phyloP scores from a whole-genome alignment of 208 protist genomes.

The Leptomonas seymouri region DNA sequence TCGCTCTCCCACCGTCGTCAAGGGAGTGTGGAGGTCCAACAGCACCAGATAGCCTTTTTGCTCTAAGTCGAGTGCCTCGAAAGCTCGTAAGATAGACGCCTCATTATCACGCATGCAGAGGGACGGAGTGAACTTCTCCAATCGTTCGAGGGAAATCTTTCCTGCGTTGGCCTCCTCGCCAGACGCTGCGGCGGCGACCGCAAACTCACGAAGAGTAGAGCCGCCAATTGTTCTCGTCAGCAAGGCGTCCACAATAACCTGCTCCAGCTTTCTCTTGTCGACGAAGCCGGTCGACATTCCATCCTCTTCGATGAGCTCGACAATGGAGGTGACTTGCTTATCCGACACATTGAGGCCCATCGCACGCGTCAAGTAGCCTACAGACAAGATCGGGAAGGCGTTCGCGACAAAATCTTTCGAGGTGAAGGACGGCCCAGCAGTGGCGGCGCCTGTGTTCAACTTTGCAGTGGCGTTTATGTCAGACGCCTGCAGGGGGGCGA shows the following conservation, averaged over 20 bases:
- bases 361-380: slow-evolving; percentile 82
- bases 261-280: slow-evolving; percentile 40
- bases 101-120: slow-evolving; percentile 61
- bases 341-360: slow-evolving; percentile 86
- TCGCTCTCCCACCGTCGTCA: slow-evolving; percentile 59
- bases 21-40: slow-evolving; percentile 58
- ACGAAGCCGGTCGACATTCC: slow-evolving; percentile 64
- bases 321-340: slow-evolving; percentile 54
- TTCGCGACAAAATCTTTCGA: not conserved
- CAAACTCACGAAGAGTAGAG: slow-evolving; percentile 31
- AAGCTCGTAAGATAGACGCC: slow-evolving; percentile 67
- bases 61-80: slow-evolving; percentile 64
- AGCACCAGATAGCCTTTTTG: slow-evolving; percentile 71
- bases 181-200: not conserved
- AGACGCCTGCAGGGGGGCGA: slow-evolving; percentile 10
- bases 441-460: not conserved
- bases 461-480: not conserved
- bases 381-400: slow-evolving; percentile 67
- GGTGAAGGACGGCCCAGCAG: not conserved
- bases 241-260: slow-evolving; percentile 73
- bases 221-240: slow-evolving; percentile 72
- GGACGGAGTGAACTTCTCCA: slow-evolving; percentile 28
- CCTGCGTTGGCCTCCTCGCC: not conserved
- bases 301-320: slow-evolving; percentile 79
- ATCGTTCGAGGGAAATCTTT: slow-evolving; percentile 16